Evolutionary conservation across 2,329 filamentous ascomycete species (phyloP).

Genomic region (Cladosporium sp.): DNA sequence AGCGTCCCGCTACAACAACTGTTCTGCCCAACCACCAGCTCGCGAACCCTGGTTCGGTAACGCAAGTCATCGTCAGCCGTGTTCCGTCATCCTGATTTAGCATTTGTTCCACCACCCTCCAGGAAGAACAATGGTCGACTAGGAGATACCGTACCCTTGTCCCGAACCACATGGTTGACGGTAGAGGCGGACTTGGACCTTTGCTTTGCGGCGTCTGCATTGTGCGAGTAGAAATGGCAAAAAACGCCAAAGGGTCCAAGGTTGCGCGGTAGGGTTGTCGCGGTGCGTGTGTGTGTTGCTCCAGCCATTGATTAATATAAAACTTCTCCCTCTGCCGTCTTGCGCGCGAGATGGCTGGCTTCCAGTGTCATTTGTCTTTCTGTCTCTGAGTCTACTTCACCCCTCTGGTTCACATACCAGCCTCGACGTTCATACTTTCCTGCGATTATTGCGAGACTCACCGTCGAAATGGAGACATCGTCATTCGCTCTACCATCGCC

Average conservation of each 20-base stretch:
- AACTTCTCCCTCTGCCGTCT: not conserved
- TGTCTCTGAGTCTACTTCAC: not conserved
- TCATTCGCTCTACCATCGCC: not conserved
- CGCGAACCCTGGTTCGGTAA: constrained; percentile 1
- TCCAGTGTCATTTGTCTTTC: not conserved
- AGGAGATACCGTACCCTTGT: not conserved
- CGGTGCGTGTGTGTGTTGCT: not conserved
- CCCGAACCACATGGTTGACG: constrained; percentile 6
- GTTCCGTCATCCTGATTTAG: constrained; percentile 1
- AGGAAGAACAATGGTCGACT: not conserved
- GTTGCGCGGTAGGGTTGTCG: not conserved
- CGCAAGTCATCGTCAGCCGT: constrained; percentile 11
- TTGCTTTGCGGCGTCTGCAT: constrained; percentile 4
- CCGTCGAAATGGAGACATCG: not conserved
- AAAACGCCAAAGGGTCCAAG: not conserved
- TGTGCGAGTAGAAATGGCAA: not conserved
- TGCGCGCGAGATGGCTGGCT: constrained; percentile 10
- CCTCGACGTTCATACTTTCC: not conserved
- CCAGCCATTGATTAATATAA: constrained; percentile 9
- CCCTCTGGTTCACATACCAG: constrained; percentile 2
- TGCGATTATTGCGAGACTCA: not conserved
- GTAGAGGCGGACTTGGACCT: not conserved
- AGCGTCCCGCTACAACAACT: no score
- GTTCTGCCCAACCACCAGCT: constrained; percentile 2
- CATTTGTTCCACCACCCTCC: not conserved